phyloP scores from a whole-genome alignment of 805 yeast genomes.

The Saccharomycopsis sp. region DNA sequence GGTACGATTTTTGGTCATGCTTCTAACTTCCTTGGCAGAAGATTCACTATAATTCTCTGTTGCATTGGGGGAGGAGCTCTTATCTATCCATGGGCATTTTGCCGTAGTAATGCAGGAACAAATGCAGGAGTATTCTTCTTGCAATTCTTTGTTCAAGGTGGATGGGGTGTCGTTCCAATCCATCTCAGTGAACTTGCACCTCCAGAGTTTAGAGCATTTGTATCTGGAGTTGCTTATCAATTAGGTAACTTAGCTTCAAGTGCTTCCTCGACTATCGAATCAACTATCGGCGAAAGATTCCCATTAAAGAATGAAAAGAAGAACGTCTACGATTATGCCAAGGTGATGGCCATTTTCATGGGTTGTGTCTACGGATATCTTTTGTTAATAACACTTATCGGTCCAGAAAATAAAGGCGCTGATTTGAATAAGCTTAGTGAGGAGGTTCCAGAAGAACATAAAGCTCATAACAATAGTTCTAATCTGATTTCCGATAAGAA shows the following conservation, averaged over 20 bases:
- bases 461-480: not conserved
- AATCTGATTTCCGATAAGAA: not conserved
- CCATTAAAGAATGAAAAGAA: slow-evolving; percentile 33
- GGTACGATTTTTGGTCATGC: slow-evolving; percentile 51
- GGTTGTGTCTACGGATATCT: slow-evolving; percentile 55
- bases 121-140: slow-evolving; percentile 56
- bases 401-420: slow-evolving; percentile 45
- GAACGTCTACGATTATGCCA: slow-evolving; percentile 43
- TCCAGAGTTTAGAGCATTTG: slow-evolving; percentile 55
- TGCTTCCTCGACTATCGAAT: slow-evolving; percentile 64
- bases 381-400: slow-evolving; percentile 43
- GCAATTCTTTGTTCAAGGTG: slow-evolving; percentile 61
- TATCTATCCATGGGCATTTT: slow-evolving; percentile 58
- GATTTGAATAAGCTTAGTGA: not conserved
- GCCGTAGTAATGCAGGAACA: slow-evolving; percentile 38
- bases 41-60: slow-evolving; percentile 45
- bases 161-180: slow-evolving; percentile 63
- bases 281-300: slow-evolving; percentile 53
- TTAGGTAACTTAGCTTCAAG: slow-evolving; percentile 63
- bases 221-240: slow-evolving; percentile 59
- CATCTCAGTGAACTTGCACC: slow-evolving; percentile 56
- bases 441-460: not conserved
- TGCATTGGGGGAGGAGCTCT: slow-evolving; percentile 53
- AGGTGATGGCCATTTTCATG: slow-evolving; percentile 60
- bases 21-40: slow-evolving; percentile 49